Conservation (phyloP, 1,284 basidiomycete species). For the Pisolithus thermaeus region DNA sequence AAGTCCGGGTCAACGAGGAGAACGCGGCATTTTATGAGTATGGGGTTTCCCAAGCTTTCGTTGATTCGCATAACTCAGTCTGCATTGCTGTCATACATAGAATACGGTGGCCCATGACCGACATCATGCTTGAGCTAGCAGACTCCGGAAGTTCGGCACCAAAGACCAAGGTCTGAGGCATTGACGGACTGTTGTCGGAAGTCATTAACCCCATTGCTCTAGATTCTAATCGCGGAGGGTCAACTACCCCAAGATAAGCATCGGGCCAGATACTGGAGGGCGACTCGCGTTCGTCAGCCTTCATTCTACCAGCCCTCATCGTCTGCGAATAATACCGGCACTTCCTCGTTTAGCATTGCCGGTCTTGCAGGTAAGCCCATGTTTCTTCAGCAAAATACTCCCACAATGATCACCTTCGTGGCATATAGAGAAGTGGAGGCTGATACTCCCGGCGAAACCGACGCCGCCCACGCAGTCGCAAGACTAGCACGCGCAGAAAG, state of each 20-base stretch:
- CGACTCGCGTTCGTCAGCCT: constrained; percentile 22
- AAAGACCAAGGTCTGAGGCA: constrained; percentile 24
- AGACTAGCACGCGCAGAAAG: neutral
- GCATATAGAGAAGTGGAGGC: constrained; percentile 22
- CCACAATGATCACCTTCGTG: neutral
- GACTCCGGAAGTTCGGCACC: constrained; percentile 21
- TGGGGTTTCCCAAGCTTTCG: neutral
- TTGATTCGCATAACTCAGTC: neutral
- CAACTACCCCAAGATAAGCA: constrained; percentile 20
- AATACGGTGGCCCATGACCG: constrained; percentile 26
- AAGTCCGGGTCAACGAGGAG: neutral
- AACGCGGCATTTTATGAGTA: constrained; percentile 2
- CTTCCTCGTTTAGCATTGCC: constrained; percentile 15
- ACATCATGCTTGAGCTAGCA: constrained; percentile 22
- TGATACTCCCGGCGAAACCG: constrained; percentile 14
- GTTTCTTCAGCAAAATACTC: neutral
- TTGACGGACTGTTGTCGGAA: neutral
- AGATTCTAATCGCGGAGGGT: constrained; percentile 10
- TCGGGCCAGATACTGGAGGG: constrained; percentile 26
- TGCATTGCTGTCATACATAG: constrained; percentile 10
- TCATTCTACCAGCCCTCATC: constrained; percentile 25
- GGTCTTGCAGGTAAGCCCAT: constrained; percentile 18
- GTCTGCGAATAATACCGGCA: constrained; percentile 4
- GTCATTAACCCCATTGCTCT: neutral
- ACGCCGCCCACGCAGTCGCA: constrained; percentile 8